These are phyloP conservation scores for Beverwykella pulmonaria DNA, from an alignment of 495 filamentous ascomycete species.

Conservation along the genomic window DNA sequence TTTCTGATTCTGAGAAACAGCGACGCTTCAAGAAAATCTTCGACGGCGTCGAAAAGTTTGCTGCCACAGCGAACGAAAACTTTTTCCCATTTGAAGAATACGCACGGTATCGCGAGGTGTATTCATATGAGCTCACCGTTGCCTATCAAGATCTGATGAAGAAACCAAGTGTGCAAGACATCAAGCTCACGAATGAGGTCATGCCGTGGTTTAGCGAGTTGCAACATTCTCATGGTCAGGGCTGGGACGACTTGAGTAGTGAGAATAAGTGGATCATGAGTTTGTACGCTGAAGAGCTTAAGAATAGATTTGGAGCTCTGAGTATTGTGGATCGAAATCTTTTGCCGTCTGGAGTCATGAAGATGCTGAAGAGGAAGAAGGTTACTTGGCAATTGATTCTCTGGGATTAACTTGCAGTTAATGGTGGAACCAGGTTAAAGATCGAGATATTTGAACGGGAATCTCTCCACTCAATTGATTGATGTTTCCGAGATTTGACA, in stretches of 20 bases:
- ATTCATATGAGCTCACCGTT: background rate
- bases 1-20: background rate
- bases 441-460: too few relatives aligned
- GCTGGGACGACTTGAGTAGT: background rate
- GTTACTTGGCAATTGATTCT: slow-evolving; percentile 7
- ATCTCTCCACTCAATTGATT: too few relatives aligned
- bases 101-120: slow-evolving; percentile 7
- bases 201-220: slow-evolving; percentile 10
- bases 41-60: background rate
- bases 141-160: slow-evolving; percentile 2
- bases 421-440: background rate
- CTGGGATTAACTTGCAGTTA: background rate
- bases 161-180: slow-evolving; percentile 1
- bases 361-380: slow-evolving; percentile 8
- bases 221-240: background rate
- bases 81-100: slow-evolving; percentile 20
- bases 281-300: slow-evolving; percentile 10
- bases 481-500: too few relatives aligned
- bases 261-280: slow-evolving; percentile 14
- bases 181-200: slow-evolving; percentile 2
- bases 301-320: slow-evolving; percentile 4
- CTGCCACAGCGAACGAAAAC: background rate
- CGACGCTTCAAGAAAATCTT: slow-evolving; percentile 5
- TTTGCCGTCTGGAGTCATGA: slow-evolving; percentile 4
- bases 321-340: slow-evolving; percentile 9